Evolutionary conservation across 768 basidiomycete genomes (phyloP), one percentile per base, ranked within the genome.

Genomic region (Trichaptum fuscoviolaceum): DNA sequence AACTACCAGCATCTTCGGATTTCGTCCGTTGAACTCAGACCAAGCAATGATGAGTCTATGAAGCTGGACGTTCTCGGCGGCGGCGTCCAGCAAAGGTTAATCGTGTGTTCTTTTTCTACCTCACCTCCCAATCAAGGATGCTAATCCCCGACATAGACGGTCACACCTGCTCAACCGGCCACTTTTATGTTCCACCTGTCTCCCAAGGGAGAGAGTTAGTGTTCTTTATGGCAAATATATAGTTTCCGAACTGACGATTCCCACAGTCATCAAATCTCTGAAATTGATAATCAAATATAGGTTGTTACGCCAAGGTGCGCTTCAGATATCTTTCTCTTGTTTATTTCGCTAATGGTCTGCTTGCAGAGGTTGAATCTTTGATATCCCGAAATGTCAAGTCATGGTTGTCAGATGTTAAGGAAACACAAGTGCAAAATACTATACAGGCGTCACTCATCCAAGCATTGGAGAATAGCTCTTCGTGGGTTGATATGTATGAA

Each of bases 121-220:
- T 6, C 15, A 30, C 2, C 3, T 52, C 42, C 42, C 42, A 52
- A 20, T 15, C 10, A 20, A 4, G 15, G 20, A 3, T 12, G 20
- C 15, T 52, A 52, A 52, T 15, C 42, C 10, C 12, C 20, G 42
- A 52, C 15, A 15, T 12, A 96, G 95, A 89, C 87, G 4, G 82
- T 95, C 23, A 88, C 91, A 1, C 92, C 92, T 0, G 77, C 79
- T 1, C 90, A 88, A 73, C 85, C 93, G 0, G 88, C 88, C 1
- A 87, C 89, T 69, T 94, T 91, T 73, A 71, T 97, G 58, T 97
- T 96, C 76, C 86, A 86, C 61, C 80, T 95, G n/a, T 84, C 88
- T 64, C 89, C 88, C 20, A 73, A 81, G 66, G 89, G 89, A 1
- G 59, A 61, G 15, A 23, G 30, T 25, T 2, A 34, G 42, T 52